Percentiles rank a stretch among this genome's conserved stretches.
Evolutionary conservation across 2,329 filamentous ascomycete species (phyloP).

Genomic region (Alternaria ventricosa): DNA sequence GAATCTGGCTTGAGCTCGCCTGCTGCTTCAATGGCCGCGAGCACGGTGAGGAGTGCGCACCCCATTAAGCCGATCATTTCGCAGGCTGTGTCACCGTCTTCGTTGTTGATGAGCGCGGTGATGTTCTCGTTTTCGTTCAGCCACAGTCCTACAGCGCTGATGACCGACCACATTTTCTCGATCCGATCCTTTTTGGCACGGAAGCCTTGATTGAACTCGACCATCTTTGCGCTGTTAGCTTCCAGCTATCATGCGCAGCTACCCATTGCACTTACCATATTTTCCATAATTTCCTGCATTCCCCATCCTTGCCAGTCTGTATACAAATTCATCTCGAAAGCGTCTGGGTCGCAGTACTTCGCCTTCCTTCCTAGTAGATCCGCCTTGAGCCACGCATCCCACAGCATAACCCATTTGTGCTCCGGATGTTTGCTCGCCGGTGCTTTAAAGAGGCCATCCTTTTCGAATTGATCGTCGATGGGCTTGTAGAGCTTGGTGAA

Average conservation of each 20-base stretch:
- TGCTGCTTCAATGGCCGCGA: constrained; percentile 17
- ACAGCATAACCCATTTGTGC: constrained; percentile 32
- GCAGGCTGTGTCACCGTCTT: constrained; percentile 14
- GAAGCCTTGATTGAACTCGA: constrained; percentile 22
- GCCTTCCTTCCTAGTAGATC: constrained; percentile 1
- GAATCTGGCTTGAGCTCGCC: constrained; percentile 26
- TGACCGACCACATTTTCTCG: constrained; percentile 23
- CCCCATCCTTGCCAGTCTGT: constrained; percentile 21
- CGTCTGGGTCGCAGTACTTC: constrained; percentile 22
- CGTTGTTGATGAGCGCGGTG: constrained; percentile 4
- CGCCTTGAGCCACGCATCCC: constrained; percentile 15
- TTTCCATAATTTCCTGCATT: constrained; percentile 20
- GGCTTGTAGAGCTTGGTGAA: constrained; percentile 3
- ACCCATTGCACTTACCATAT: constrained; percentile 10
- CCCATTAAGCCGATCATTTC: constrained; percentile 19
- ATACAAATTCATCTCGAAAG: constrained; percentile 21
- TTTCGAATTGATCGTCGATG: constrained; percentile 8
- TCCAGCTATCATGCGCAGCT: background rate
- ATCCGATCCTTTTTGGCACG: constrained; percentile 5
- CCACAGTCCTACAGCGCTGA: constrained; percentile 23
- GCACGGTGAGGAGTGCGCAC: constrained; percentile 22
- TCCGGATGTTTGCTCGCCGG: constrained; percentile 9
- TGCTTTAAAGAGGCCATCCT: constrained; percentile 6
- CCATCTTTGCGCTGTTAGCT: constrained; percentile 10
- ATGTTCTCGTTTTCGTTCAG: constrained; percentile 7